Evolutionary conservation across 2,329 filamentous ascomycete genomes (phyloP).

Genomic region (Epichloe hybrida): DNA sequence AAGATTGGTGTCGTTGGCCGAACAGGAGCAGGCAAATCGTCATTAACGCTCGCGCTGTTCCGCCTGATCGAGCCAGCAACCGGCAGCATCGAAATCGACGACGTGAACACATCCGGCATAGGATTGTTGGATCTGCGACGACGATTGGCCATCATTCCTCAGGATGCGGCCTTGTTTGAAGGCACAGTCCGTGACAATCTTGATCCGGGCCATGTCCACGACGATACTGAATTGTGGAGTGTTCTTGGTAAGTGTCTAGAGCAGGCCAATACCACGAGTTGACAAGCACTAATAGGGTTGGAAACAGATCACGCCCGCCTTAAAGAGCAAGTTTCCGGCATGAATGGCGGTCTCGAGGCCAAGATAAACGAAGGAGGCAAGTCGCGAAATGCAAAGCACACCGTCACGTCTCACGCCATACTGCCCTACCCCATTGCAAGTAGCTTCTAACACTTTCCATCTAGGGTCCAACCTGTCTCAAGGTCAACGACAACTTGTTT

Average conservation of each 20-base stretch:
- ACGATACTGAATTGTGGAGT: constrained; percentile 95
- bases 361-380: constrained; percentile 86
- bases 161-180: constrained; percentile 92
- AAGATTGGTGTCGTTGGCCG: constrained; percentile 97
- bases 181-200: constrained; percentile 89
- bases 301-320: constrained; percentile 72
- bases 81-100: constrained; percentile 80
- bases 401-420: too few relatives aligned
- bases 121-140: constrained; percentile 79
- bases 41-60: constrained; percentile 83
- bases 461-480: constrained; percentile 87
- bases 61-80: constrained; percentile 80
- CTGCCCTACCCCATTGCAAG: neutral
- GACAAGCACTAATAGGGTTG: neutral
- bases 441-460: neutral
- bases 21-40: constrained; percentile 92
- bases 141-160: constrained; percentile 89
- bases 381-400: constrained; percentile 19
- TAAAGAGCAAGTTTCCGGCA: constrained; percentile 74
- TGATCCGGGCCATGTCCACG: constrained; percentile 86
- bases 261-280: constrained; percentile 3
- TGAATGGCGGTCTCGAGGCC: constrained; percentile 84
- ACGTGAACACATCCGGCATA: constrained; percentile 77
- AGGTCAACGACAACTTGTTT: constrained; percentile 88
- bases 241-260: constrained; percentile 57